Evolutionary conservation across 192 early-diverging fungal species (phyloP), one percentile per base, ranked within the genome.

Genomic region (Backusella australiensis): DNA sequence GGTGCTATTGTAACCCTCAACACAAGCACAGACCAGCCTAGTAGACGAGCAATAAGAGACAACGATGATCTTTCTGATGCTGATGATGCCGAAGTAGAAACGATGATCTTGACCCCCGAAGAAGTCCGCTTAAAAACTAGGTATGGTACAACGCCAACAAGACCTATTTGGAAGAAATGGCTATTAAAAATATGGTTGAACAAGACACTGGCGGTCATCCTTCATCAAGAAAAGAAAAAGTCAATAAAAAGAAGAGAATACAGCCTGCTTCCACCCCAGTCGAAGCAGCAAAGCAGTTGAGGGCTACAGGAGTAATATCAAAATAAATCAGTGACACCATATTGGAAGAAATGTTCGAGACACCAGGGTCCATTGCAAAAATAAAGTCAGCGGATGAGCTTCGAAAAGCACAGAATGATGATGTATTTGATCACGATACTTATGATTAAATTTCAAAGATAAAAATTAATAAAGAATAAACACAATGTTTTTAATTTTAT

Each of bases 301-400:
- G 97, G 32, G 81, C 87, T 9, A 84, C 87, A 44, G 95, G 93
- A 70, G 82, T 88, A 42, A 80, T 94, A 71, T 97, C 97, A 19
- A 96, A 95, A 72, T 96, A 97, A 78, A 96, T 98, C 79, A 97
- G 97, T 81, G 94, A 96, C 73, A 89, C 89, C 0, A 88, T 92
- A 0, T 84, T 98, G 71, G 90, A 93, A 29, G 89, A 86, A 53
- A 85, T 93, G 34, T 89, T 95, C 78, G 90, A 89, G 38, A 12
- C 38, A 12, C 38, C 38, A 3, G 38, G 12, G 7, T 39, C 38
- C 38, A 39, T 39, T 2, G 52, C 79, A 78, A 72, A 77, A 69
- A 80, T 82, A 59, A 72, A 85, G 72, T 77, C 77, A 15, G 29
- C 71, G 3, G 83, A 84, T 21, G 82, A 77, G 3, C 72, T 79